phyloP scores from a whole-genome alignment of 2,329 filamentous ascomycete species.

The Fusarium buxicola region DNA sequence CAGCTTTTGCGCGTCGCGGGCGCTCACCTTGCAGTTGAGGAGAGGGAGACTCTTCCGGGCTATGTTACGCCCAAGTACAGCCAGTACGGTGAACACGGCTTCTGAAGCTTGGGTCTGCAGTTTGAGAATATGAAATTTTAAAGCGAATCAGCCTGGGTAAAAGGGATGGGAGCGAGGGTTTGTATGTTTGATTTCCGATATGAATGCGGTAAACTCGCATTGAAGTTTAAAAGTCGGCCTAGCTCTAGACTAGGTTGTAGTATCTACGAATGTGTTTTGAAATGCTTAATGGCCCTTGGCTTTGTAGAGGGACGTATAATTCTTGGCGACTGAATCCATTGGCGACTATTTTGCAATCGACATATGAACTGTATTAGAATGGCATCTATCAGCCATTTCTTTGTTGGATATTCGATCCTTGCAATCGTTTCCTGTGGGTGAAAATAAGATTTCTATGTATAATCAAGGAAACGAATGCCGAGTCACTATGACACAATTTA shows the following conservation, averaged over 20 bases:
- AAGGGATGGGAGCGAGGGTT: slow-evolving; percentile 17
- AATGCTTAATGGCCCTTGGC: too few species aligned
- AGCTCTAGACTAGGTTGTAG: not conserved
- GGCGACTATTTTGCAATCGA: too few species aligned
- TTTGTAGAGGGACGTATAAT: too few species aligned
- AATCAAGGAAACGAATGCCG: too few species aligned
- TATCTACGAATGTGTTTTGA: not conserved
- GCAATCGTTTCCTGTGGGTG: too few species aligned
- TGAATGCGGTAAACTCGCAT: not conserved
- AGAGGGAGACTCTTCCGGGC: slow-evolving; percentile 49
- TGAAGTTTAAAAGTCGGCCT: not conserved
- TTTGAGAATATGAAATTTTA: slow-evolving; percentile 9
- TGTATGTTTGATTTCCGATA: slow-evolving; percentile 2
- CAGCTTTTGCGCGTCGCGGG: slow-evolving; percentile 68
- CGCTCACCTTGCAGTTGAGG: slow-evolving; percentile 64
- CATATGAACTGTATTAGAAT: too few species aligned
- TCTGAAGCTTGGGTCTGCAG: slow-evolving; percentile 5
- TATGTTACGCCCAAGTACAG: slow-evolving; percentile 38
- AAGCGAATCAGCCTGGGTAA: slow-evolving; percentile 11
- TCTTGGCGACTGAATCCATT: too few species aligned
- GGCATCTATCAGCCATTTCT: too few species aligned
- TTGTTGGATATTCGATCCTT: too few species aligned
- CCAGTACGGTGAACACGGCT: slow-evolving; percentile 17
- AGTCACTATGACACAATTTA: too few species aligned
- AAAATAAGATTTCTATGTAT: too few species aligned